These are phyloP conservation scores for Knufia fluminis DNA, from an alignment of 2,329 filamentous ascomycete species.

Conservation along the genomic window DNA sequence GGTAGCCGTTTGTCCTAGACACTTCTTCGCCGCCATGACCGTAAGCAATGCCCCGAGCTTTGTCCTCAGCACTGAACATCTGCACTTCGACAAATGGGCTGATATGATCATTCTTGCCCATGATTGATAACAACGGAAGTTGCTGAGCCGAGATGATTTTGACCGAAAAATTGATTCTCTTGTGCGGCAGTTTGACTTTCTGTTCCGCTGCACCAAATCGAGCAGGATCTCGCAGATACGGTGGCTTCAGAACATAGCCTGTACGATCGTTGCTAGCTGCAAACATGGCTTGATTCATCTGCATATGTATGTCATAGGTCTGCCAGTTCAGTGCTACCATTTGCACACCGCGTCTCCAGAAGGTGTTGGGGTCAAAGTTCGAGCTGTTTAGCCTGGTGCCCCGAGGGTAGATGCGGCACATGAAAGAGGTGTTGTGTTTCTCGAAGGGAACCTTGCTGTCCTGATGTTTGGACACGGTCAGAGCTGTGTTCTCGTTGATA, in stretches of 20 bases:
- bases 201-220: constrained; percentile 26
- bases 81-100: constrained; percentile 94
- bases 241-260: constrained; percentile 89
- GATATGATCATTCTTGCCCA: constrained; percentile 64
- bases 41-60: constrained; percentile 62
- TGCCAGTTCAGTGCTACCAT: constrained; percentile 99
- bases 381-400: constrained; percentile 72
- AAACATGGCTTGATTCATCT: constrained; percentile 97
- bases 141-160: constrained; percentile 91
- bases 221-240: constrained; percentile 54
- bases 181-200: constrained; percentile 28
- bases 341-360: constrained; percentile 92
- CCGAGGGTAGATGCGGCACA: constrained; percentile 92
- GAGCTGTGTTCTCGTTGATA: constrained; percentile 82
- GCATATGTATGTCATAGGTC: constrained; percentile 90
- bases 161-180: constrained; percentile 68
- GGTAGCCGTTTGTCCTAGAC: constrained; percentile 54
- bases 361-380: constrained; percentile 88
- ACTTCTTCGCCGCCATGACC: constrained; percentile 58
- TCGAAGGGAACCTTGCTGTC: constrained; percentile 71
- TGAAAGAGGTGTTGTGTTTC: constrained; percentile 79
- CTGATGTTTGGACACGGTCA: constrained; percentile 65
- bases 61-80: constrained; percentile 88
- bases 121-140: constrained; percentile 69
- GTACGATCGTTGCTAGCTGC: constrained; percentile 75